These are phyloP conservation scores for Sutorius australiensis DNA, from an alignment of 768 basidiomycete genomes.

Conservation along the genomic window DNA sequence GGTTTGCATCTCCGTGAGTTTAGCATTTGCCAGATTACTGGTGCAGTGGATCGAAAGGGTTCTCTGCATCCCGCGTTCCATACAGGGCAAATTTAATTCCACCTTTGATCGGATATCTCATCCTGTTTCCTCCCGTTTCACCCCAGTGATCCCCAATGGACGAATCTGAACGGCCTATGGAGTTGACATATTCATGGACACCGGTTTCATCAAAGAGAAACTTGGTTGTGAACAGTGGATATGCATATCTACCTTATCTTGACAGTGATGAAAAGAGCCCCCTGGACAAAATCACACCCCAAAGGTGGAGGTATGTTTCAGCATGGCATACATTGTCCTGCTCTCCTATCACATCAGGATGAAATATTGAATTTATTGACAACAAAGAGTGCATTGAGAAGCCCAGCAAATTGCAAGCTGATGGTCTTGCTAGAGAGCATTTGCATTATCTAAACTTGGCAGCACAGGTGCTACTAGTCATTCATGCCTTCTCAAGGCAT, in stretches of 20 bases:
- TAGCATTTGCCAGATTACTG: conserved; percentile 1
- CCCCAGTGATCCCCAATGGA: neutral
- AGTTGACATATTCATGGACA: conserved; percentile 49
- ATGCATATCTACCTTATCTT: conserved; percentile 52
- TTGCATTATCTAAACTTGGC: neutral
- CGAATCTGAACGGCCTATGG: conserved; percentile 38
- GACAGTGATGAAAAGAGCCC: conserved; percentile 52
- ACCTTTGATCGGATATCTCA: neutral
- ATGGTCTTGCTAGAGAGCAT: neutral
- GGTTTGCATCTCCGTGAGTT: neutral
- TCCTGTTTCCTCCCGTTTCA: neutral
- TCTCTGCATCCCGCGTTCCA: neutral
- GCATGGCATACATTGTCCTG: conserved; percentile 33
- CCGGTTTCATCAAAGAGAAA: conserved; percentile 52
- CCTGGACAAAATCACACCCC: conserved; percentile 52
- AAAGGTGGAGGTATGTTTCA: conserved; percentile 50
- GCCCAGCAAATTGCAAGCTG: too few species aligned
- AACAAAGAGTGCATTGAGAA: too few species aligned
- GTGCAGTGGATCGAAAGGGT: neutral
- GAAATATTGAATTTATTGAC: neutral
- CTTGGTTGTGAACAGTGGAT: conserved; percentile 43
- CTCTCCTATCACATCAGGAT: conserved; percentile 24
- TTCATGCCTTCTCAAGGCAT: neutral
- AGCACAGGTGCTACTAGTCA: neutral
- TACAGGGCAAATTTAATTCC: neutral